Evolutionary conservation across 257 asterid genomes (phyloP).

Genomic region (Dorcoceras hygrometricum): DNA sequence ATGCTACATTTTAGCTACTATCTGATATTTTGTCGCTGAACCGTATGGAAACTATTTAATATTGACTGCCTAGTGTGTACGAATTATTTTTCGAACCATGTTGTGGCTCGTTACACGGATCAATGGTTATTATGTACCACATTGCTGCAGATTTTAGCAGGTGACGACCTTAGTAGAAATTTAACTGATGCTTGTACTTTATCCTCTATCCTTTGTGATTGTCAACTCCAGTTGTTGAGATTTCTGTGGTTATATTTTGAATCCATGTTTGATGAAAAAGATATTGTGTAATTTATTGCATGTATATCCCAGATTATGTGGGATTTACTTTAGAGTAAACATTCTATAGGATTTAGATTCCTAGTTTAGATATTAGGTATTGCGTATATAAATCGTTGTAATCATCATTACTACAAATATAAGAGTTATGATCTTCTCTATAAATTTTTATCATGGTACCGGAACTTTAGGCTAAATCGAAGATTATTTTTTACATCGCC

Average conservation of each 20-base stretch:
- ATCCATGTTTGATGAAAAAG: too few relatives aligned
- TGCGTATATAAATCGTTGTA: background rate
- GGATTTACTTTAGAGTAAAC: too few relatives aligned
- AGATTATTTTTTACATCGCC: too few relatives aligned
- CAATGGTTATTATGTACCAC: background rate
- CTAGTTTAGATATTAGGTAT: too few relatives aligned
- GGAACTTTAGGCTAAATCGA: too few relatives aligned
- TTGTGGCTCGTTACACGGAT: background rate
- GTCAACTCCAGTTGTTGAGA: background rate
- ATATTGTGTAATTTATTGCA: too few relatives aligned
- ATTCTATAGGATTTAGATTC: too few relatives aligned
- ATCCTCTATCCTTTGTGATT: constrained; percentile 1
- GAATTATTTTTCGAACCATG: constrained; percentile 7
- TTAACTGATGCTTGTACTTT: background rate
- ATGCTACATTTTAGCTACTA: constrained; percentile 8
- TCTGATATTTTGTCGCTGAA: background rate
- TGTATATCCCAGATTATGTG: too few relatives aligned
- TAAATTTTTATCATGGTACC: too few relatives aligned
- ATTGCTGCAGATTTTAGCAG: constrained; percentile 8
- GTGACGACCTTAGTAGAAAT: constrained; percentile 2
- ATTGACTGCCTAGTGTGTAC: background rate
- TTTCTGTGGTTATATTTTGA: background rate
- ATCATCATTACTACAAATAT: background rate
- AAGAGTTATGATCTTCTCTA: background rate
- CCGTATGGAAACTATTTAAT: background rate